A percentile compares a stretch with the other conserved stretches of the same genome.
These are phyloP conservation scores for Mycena leptocephala DNA, from an alignment of 768 basidiomycete species.

Conservation along the genomic window DNA sequence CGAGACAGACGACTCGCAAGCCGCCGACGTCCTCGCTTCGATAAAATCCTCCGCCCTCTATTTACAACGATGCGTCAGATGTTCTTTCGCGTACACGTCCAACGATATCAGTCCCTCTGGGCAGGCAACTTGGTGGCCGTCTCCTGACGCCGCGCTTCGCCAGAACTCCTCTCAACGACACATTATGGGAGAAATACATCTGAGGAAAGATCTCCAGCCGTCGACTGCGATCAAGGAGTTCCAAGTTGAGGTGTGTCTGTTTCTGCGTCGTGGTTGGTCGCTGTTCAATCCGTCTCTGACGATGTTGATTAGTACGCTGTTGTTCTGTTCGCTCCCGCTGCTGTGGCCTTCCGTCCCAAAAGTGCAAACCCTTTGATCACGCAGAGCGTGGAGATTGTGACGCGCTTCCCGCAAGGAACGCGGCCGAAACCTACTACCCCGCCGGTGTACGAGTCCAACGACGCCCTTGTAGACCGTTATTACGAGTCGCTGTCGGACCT, in stretches of 20 bases:
- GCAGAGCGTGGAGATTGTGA: slow-evolving; percentile 28
- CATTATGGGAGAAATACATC: slow-evolving; percentile 25
- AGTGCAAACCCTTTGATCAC: slow-evolving; percentile 7
- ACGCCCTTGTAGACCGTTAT: not conserved
- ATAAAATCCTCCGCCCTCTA: slow-evolving; percentile 23
- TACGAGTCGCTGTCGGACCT: not conserved
- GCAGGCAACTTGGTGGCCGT: slow-evolving; percentile 32
- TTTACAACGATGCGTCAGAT: slow-evolving; percentile 22
- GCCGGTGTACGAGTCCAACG: not conserved
- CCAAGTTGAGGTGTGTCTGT: slow-evolving; percentile 22
- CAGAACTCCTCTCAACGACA: slow-evolving; percentile 3
- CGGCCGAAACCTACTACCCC: not conserved
- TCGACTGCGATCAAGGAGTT: slow-evolving; percentile 12
- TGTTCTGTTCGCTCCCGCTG: slow-evolving; percentile 22
- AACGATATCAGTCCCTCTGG: slow-evolving; percentile 9
- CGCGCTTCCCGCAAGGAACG: slow-evolving; percentile 20
- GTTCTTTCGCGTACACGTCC: not conserved
- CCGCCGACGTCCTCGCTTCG: slow-evolving; percentile 23
- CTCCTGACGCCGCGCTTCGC: not conserved
- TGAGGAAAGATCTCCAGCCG: slow-evolving; percentile 23
- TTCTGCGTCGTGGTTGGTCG: too few relatives aligned
- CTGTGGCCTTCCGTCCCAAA: slow-evolving; percentile 8
- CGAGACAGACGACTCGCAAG: slow-evolving; percentile 26
- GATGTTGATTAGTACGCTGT: slow-evolving; percentile 8
- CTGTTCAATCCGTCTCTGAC: not conserved